Percentiles rank a stretch among this genome's conserved stretches.
These are phyloP conservation scores for Chamaenerion angustifolium DNA, from an alignment of 345 rosid species.

Conservation along the genomic window DNA sequence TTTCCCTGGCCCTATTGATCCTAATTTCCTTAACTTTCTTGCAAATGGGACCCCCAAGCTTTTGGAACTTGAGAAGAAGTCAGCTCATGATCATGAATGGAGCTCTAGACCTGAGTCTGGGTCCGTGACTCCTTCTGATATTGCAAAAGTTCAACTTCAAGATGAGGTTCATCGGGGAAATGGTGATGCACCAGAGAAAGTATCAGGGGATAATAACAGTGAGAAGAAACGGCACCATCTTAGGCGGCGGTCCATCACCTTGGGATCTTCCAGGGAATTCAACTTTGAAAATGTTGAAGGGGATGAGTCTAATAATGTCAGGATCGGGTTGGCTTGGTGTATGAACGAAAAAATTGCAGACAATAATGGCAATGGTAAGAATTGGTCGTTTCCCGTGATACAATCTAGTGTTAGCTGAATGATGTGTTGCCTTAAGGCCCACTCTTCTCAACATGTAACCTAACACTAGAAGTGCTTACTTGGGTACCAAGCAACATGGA, in stretches of 20 bases:
- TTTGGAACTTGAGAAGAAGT: conserved; percentile 39
- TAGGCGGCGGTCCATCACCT: conserved; percentile 34
- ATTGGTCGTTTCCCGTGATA: conserved; percentile 78
- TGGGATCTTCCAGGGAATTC: conserved; percentile 53
- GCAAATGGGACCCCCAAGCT: conserved; percentile 53
- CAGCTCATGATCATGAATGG: conserved; percentile 19
- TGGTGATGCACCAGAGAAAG: conserved; percentile 15
- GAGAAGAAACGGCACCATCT: conserved; percentile 21
- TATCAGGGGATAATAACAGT: conserved; percentile 14
- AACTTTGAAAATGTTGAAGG: conserved; percentile 44
- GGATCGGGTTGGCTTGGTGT: conserved; percentile 36
- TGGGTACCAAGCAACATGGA: not conserved
- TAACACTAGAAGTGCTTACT: not conserved
- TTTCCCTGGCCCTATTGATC: conserved; percentile 46
- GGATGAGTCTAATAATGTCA: conserved; percentile 21
- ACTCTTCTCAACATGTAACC: not conserved
- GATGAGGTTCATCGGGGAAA: conserved; percentile 20
- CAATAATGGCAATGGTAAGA: conserved; percentile 21
- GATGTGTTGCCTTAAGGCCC: not conserved
- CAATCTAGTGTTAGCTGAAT: conserved; percentile 54
- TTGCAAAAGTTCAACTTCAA: conserved; percentile 22
- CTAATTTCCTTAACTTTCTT: conserved; percentile 42
- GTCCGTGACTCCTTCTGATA: conserved; percentile 32
- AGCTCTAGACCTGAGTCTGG: conserved; percentile 35
- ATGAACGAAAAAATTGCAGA: conserved; percentile 32